A percentile compares a stretch with the other conserved stretches of the same genome.
Evolutionary conservation across 768 basidiomycete species (phyloP).

Genomic region (Suillus paluster): DNA sequence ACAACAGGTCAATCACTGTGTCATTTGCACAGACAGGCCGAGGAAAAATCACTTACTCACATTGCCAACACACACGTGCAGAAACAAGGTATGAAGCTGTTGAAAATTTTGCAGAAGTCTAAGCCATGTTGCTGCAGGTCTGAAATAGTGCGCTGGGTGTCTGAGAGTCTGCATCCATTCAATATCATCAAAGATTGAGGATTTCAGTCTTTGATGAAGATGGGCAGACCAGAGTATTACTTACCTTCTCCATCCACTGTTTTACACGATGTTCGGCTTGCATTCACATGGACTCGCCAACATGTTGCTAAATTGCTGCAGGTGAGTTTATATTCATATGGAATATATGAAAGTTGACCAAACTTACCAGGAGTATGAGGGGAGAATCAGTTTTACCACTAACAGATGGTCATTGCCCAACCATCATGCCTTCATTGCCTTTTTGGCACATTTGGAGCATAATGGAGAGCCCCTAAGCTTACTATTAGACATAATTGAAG

Average conservation of each 20-base stretch:
- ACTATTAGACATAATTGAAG: slow-evolving; percentile 37
- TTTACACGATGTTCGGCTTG: slow-evolving; percentile 31
- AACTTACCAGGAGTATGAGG: slow-evolving; percentile 5
- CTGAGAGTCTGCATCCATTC: slow-evolving; percentile 37
- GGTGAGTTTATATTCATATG: slow-evolving; percentile 12
- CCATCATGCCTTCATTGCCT: slow-evolving; percentile 34
- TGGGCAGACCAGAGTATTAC: slow-evolving; percentile 29
- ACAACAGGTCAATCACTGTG: no score
- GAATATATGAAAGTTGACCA: no score
- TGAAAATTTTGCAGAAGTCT: no score
- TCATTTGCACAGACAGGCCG: no score
- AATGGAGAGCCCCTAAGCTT: slow-evolving; percentile 31
- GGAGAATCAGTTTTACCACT: not conserved
- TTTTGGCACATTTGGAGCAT: slow-evolving; percentile 38
- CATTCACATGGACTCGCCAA: slow-evolving; percentile 26
- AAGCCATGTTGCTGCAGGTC: slow-evolving; percentile 18
- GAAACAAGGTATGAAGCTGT: no score
- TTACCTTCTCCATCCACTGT: slow-evolving; percentile 39
- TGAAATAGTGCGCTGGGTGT: slow-evolving; percentile 40
- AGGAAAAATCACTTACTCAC: slow-evolving; percentile 38
- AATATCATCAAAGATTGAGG: slow-evolving; percentile 39
- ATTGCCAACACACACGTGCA: slow-evolving; percentile 22
- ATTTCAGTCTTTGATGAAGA: slow-evolving; percentile 29
- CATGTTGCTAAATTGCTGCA: slow-evolving; percentile 32
- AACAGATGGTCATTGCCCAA: slow-evolving; percentile 37